These are phyloP conservation scores for Aulographum hederae DNA, from an alignment of 2,329 filamentous ascomycete species.

Conservation along the genomic window DNA sequence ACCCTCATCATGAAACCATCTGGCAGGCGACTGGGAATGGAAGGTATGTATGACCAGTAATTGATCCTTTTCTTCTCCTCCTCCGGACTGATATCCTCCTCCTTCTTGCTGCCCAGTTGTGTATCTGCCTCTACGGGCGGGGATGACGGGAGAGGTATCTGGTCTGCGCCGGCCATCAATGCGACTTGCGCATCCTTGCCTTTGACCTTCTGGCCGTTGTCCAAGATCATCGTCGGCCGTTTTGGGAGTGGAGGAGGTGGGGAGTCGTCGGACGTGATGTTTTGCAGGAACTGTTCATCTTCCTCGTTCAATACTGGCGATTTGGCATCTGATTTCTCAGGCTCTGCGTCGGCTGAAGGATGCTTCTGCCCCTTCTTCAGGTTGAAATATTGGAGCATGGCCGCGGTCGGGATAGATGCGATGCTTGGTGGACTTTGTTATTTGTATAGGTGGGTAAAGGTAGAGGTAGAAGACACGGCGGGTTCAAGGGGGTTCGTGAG, in stretches of 20 bases:
- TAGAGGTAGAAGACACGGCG: no score
- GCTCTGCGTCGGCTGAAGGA: conserved; percentile 15
- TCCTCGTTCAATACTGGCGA: conserved; percentile 38
- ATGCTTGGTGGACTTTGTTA: no score
- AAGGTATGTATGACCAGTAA: conserved; percentile 4
- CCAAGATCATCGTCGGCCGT: conserved; percentile 14
- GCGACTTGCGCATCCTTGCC: conserved; percentile 27
- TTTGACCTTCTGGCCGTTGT: conserved; percentile 16
- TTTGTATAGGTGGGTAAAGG: no score
- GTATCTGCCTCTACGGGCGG: conserved; percentile 17
- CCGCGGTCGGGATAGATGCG: no score
- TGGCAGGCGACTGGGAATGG: no score
- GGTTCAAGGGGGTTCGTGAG: no score
- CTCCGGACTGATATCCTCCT: conserved; percentile 15
- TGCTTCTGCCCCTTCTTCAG: conserved; percentile 3
- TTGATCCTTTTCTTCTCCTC: conserved; percentile 7
- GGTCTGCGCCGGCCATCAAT: conserved; percentile 25
- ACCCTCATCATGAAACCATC: no score
- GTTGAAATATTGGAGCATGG: conserved; percentile 3
- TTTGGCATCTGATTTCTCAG: no score
- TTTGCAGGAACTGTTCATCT: conserved; percentile 38
- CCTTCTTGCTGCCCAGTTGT: conserved; percentile 11
- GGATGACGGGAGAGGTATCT: conserved; percentile 31
- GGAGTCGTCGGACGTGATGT: conserved; percentile 25
- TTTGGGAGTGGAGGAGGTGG: conserved; percentile 23